Evolutionary conservation across 768 basidiomycete species (phyloP).

Genomic region (Lentinula sp.): DNA sequence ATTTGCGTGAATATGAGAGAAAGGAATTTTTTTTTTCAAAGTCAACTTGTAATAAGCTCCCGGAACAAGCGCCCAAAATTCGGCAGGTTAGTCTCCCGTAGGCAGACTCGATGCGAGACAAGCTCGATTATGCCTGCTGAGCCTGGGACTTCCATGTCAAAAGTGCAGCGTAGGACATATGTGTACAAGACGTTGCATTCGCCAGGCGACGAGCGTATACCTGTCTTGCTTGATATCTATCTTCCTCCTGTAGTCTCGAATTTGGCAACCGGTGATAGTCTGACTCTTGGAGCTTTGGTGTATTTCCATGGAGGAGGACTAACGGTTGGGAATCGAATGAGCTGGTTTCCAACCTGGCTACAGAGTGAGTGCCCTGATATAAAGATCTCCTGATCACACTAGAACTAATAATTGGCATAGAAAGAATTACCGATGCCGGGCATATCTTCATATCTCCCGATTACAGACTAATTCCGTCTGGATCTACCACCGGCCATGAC

Average conservation of each 20-base stretch:
- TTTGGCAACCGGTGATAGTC: not conserved
- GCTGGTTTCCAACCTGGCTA: conserved; percentile 67
- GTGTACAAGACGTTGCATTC: not conserved
- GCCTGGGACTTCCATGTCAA: not conserved
- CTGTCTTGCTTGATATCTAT: not conserved
- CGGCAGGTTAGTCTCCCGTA: too few species aligned
- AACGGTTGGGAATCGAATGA: conserved; percentile 48
- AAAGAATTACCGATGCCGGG: conserved; percentile 38
- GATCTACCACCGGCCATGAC: conserved; percentile 45
- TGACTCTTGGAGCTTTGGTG: conserved; percentile 21
- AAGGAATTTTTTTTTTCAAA: too few species aligned
- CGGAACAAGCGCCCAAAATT: too few species aligned
- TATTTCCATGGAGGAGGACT: conserved; percentile 55
- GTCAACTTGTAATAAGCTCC: too few species aligned
- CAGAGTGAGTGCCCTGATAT: conserved; percentile 30
- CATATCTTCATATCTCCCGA: conserved; percentile 58
- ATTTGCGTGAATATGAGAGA: too few species aligned
- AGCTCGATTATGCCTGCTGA: too few species aligned
- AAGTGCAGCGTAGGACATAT: not conserved
- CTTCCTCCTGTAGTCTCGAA: not conserved
- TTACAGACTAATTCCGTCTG: conserved; percentile 50
- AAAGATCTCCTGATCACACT: not conserved
- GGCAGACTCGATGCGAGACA: too few species aligned
- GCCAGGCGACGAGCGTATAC: not conserved
- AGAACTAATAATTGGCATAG: conserved; percentile 20